These are phyloP conservation scores for Aspergillus puulaauensis DNA, from an alignment of 2,329 filamentous ascomycete species.

Conservation along the genomic window DNA sequence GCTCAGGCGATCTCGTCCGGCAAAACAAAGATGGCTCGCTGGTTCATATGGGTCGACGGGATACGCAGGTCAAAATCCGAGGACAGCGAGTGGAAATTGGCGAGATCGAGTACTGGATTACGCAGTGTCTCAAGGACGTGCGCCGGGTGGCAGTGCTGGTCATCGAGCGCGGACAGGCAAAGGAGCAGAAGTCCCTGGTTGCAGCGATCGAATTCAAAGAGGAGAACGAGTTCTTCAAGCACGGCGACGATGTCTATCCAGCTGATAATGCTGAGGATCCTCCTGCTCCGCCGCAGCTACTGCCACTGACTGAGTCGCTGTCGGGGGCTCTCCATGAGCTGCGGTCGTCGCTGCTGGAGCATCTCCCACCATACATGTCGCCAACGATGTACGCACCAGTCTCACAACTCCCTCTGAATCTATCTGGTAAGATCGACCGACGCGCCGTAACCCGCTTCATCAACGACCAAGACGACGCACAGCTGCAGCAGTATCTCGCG, in stretches of 20 bases:
- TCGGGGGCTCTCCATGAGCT: neutral
- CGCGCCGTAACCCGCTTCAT: neutral
- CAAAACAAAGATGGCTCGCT: neutral
- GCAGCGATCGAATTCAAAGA: neutral
- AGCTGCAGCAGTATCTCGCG: neutral
- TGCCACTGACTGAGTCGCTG: neutral
- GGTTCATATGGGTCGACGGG: neutral
- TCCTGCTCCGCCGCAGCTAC: neutral
- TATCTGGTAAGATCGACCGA: neutral
- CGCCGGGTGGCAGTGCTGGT: neutral
- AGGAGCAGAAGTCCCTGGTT: neutral
- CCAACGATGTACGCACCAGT: neutral
- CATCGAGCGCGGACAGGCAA: neutral
- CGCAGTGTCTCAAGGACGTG: neutral
- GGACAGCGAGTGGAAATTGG: neutral
- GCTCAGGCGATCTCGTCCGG: neutral
- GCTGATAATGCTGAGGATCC: neutral
- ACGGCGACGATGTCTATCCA: neutral
- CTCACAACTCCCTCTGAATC: neutral
- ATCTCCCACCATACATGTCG: neutral
- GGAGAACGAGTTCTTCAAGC: neutral
- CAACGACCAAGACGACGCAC: neutral
- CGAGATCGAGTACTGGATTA: neutral
- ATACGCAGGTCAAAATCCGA: neutral
- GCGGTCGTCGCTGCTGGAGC: neutral